Base-by-base conservation (phyloP, 1,284 basidiomycete species). In the Malassezia pachydermatis region DNA sequence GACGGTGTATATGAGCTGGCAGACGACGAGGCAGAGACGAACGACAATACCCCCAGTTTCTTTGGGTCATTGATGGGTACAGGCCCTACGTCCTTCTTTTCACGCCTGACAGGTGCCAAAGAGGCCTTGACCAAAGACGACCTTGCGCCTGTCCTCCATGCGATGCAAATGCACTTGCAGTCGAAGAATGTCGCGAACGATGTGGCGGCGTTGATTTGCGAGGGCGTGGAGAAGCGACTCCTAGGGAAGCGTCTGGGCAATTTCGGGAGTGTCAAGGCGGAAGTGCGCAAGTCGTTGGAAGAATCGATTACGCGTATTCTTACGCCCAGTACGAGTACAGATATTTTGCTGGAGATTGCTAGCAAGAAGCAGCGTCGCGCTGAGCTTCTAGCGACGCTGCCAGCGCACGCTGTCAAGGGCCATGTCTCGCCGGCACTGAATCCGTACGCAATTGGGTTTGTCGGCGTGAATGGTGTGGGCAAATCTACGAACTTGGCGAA, bases 401-500 rank as follows among this genome's bases (percentile, higher is more conserved):
- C 60, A 2, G 56, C 55, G 4, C 54, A 59, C 7, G 81, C 78
- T 10, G 43, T 51, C 11, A 25, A 41, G 2, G 42, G 38, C 20
- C 80, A 84, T 3, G 70, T 83, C 29, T 73, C 81, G 1, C 81
- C 83, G 1, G 80, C 80, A 23, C 66, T 73, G 11, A 76, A 82
- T 59, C 90, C 89, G 0, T 98, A 96, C 73, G 82, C 83, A 55
- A 86, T 99, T 64, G 84, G 88, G 0, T 99, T 99, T 70, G 90
- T 98, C 35, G 94, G 94, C n/a, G 94, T 99, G 42, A 99, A 99
- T 69, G 94, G 94, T 19, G 94, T 99, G 17, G 94, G 94, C 43
- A 99, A 99, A 76, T 94, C 88, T 61, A 98, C 94, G 4, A 98
- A 96, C 72, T 75, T 99, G 23, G 88, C 86, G 44, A 99, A 99